Evolutionary conservation across 805 yeast species (phyloP), one percentile per base, ranked within the genome.

Genomic region (Ogataea neopini): DNA sequence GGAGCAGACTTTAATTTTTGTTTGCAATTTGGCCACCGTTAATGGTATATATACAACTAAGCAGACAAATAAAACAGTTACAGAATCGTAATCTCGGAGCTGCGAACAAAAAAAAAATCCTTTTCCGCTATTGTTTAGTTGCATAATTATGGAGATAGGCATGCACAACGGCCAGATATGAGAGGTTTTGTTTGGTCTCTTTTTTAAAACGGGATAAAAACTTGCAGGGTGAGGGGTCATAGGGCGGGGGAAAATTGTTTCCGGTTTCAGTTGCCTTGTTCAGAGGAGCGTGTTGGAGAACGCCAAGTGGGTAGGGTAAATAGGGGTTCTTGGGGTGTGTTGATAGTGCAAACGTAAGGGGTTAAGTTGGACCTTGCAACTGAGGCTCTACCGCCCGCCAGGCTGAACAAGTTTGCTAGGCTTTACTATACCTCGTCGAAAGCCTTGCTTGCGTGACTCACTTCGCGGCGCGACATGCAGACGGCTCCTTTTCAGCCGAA

Each of bases 151-250:
- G 41, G 33, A 38, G 41, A 14, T 11, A 11, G 28, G 6, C n/a
- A 22, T 20, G 40, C 40, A 22, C 3, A 18, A 6, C 17, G 18
- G 40, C 40, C 40, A 18, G 40, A 23, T 37, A 23, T n/a, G 30
- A 23, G 9, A 15, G 40, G 40, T 37, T 38, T 38, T 14, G 32
- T 10, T 11, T 30, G 15, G 8, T 8, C 5, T 6, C 25, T 22
- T 22, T 22, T 5, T 22, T n/a, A n/a, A 22, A 11, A 7, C 6
- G n/a, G 29, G 14, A 19, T 8, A 6, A 20, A 14, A 23, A 13
- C 9, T 13, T 38, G 32, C 41, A 30, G 4, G 11, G 41, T 38
- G 41, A 38, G 41, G 41, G 41, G 41, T 38, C 25, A 7, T 17
- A 8, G 19, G 40, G 18, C 18, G 36, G 18, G 36, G 18, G 18